Conservation (phyloP, 345 rosid species). For the Syzygium jambos region DNA sequence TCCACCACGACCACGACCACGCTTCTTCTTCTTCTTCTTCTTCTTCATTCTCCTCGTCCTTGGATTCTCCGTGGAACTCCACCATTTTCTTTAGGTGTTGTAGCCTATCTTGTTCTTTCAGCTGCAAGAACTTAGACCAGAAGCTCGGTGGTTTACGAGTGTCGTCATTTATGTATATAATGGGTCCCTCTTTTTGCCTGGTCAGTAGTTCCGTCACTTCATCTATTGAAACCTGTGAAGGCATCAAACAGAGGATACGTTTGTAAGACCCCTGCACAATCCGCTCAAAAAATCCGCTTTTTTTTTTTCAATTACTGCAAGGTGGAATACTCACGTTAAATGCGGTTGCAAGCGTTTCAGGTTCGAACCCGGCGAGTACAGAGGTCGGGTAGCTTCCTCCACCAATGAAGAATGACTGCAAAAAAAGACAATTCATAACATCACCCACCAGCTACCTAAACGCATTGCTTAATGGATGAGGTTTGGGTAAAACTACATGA, state of each 20-base stretch:
- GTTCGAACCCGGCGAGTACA: conserved; percentile 56
- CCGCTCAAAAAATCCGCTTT: neutral
- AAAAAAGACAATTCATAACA: neutral
- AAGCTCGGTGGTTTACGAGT: conserved; percentile 25
- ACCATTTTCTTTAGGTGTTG: conserved; percentile 43
- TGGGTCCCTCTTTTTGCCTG: conserved; percentile 40
- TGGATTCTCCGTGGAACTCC: conserved; percentile 18
- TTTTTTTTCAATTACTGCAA: neutral
- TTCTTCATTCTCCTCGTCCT: neutral
- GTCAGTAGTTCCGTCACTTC: conserved; percentile 33
- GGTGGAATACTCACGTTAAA: conserved; percentile 44
- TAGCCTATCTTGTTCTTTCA: conserved; percentile 37
- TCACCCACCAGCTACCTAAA: neutral
- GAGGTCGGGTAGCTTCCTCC: conserved; percentile 62
- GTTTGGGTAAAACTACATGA: neutral
- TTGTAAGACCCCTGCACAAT: neutral
- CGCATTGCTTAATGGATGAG: neutral
- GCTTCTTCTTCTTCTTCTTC: conserved; percentile 14
- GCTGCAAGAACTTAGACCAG: conserved; percentile 46
- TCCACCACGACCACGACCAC: conserved; percentile 67
- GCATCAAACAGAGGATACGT: neutral
- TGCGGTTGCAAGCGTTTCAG: conserved; percentile 54
- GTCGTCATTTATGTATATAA: conserved; percentile 36
- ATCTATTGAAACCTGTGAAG: conserved; percentile 34
- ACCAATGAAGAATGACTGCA: conserved; percentile 78